A percentile compares a stretch with the other conserved stretches of the same genome.
Conservation (phyloP, 805 yeast species). For the Saccharomycopsis amapae region DNA sequence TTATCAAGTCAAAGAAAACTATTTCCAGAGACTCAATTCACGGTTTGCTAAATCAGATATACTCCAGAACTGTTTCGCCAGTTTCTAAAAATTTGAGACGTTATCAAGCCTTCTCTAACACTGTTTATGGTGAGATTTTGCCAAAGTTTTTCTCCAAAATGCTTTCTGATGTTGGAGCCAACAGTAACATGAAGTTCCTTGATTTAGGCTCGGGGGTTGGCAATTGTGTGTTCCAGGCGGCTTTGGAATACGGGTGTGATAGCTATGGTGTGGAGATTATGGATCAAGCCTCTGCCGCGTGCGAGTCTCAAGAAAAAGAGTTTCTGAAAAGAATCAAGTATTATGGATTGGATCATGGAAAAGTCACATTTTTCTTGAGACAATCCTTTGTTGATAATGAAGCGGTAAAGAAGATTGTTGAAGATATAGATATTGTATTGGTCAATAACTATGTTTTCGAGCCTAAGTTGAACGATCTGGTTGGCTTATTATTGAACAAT, state of each 20-base stretch:
- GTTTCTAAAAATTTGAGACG: slow-evolving; percentile 52
- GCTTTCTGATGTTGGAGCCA: slow-evolving; percentile 50
- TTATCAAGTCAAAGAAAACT: slow-evolving; percentile 28
- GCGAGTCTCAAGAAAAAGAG: slow-evolving; percentile 52
- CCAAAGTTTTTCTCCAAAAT: slow-evolving; percentile 70
- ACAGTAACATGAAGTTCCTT: slow-evolving; percentile 53
- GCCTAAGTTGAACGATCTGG: slow-evolving; percentile 59
- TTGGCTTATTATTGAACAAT: slow-evolving; percentile 56
- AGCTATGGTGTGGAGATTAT: slow-evolving; percentile 90
- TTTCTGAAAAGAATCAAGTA: slow-evolving; percentile 49
- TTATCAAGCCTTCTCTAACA: slow-evolving; percentile 83
- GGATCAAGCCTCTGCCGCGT: slow-evolving; percentile 69
- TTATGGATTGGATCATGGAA: slow-evolving; percentile 58
- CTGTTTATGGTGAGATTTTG: slow-evolving; percentile 84
- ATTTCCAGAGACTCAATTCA: slow-evolving; percentile 45
- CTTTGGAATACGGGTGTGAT: slow-evolving; percentile 73
- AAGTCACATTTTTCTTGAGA: slow-evolving; percentile 49
- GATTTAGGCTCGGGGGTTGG: slow-evolving; percentile 96
- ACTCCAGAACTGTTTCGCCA: slow-evolving; percentile 74
- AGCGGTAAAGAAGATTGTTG: slow-evolving; percentile 45
- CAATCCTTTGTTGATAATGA: slow-evolving; percentile 68
- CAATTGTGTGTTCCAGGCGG: slow-evolving; percentile 83
- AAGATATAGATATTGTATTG: slow-evolving; percentile 62
- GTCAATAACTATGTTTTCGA: slow-evolving; percentile 83
- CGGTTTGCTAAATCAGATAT: slow-evolving; percentile 65